Base-by-base conservation (phyloP, 139 green algal genomes). In the Tetradesmus obliquus region DNA sequence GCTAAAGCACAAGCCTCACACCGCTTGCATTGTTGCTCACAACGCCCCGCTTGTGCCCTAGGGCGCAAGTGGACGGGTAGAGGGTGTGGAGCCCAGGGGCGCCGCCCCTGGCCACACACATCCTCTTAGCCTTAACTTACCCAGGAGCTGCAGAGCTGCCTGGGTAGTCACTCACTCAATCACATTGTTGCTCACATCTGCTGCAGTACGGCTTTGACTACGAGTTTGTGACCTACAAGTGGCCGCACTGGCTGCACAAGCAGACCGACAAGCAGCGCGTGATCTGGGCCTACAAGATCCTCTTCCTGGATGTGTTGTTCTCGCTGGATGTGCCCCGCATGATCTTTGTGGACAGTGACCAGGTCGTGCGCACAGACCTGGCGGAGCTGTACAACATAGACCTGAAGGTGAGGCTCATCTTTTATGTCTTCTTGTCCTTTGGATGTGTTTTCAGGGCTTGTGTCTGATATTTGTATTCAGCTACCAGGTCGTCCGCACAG, bases 251-350 rank as follows among this genome's bases (percentile, higher is more conserved):
- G 86, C 96, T 99, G 79, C 95, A 99, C 94, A 99, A 99, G 93
- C 98, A 98, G 95, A 97, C 96, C 2, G 97, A 98, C 90, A 98
- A 98, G 94, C 96, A 98, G 94, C 94, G 97, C 72, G 95, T 98
- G 85, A 98, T 98, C 90, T 98, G 97, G 95, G 85, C 96, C 6
- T 98, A 98, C 94, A 98, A 98, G 94, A 99, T 99, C 93, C 94
- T 99, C 51, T 99, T 99, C 95, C 94, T 99, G 88, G 98, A 99
- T 90, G 98, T 99, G 81, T 93, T 99, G 55, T 99, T 99, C 95
- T 97, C 98, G 3, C 95, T 99, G 58, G 93, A 92, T 74, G 95
- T 99, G 2, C 94, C 97, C 19, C 95, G 96, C 82, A 97, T 99
- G 90, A 99, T 99, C 84, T 99, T 99, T 89, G 97, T 98, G 51